A percentile compares a stretch with the other conserved stretches of the same genome.
These are phyloP conservation scores for Ogataea paradorogensis DNA, from an alignment of 805 yeast genomes.

Conservation along the genomic window DNA sequence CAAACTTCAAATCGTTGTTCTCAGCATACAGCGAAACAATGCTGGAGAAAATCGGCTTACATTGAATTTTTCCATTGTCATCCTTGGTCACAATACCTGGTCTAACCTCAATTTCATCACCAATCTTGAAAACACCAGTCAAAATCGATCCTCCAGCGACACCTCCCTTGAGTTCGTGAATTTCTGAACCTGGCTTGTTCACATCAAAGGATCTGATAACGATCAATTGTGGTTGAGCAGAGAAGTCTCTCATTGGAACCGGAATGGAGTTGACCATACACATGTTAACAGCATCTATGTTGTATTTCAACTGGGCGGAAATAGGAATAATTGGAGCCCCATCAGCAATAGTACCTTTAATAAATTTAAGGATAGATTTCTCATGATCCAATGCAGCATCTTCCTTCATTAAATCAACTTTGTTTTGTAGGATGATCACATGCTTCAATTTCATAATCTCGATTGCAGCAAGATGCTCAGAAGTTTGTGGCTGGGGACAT, in stretches of 20 bases:
- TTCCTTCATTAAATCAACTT: conserved; percentile 97
- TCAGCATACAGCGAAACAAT: conserved; percentile 95
- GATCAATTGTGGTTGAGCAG: conserved; percentile 89
- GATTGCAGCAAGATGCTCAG: conserved; percentile 98
- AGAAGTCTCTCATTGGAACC: conserved; percentile 92
- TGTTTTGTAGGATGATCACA: conserved; percentile 93
- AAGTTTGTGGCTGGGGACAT: conserved; percentile 99
- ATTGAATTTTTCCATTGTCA: conserved; percentile 81
- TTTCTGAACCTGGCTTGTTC: conserved; percentile 97
- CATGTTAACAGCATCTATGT: conserved; percentile 97
- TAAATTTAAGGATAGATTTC: conserved; percentile 85
- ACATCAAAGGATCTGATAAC: conserved; percentile 98
- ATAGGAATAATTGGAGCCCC: conserved; percentile 99
- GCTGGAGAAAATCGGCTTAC: conserved; percentile 93
- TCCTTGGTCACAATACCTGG: conserved; percentile 99
- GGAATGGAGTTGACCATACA: conserved; percentile 94
- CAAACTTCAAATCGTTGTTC: conserved; percentile 95
- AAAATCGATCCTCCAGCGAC: conserved; percentile 99
- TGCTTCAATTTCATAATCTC: conserved; percentile 98
- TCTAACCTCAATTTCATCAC: conserved; percentile 97
- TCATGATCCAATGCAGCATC: conserved; percentile 95
- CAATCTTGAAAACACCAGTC: conserved; percentile 94
- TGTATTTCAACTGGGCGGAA: conserved; percentile 97
- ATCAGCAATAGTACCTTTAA: conserved; percentile 97
- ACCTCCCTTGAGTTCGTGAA: conserved; percentile 97